These are phyloP conservation scores for Euphrasia confusa DNA, from an alignment of 257 asterid genomes.

Conservation along the genomic window DNA sequence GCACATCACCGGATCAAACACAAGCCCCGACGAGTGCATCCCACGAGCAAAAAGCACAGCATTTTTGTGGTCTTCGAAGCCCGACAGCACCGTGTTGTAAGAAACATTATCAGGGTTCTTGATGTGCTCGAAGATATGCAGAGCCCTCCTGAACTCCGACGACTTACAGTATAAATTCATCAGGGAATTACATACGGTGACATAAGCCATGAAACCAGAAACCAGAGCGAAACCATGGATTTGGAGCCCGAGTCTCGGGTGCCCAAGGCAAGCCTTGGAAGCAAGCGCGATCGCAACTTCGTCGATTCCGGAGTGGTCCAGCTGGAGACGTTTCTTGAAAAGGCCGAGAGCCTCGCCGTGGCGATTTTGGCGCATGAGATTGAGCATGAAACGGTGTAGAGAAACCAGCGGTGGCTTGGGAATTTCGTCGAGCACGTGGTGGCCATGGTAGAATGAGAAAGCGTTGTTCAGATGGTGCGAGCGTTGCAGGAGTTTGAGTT, in stretches of 20 bases:
- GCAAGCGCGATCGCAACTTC: constrained; percentile 68
- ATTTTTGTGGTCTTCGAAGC: constrained; percentile 46
- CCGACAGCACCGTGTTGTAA: constrained; percentile 71
- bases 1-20: constrained; percentile 65
- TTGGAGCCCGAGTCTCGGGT: constrained; percentile 47
- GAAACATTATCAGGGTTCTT: constrained; percentile 73
- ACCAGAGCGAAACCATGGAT: constrained; percentile 58
- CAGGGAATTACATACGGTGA: constrained; percentile 69
- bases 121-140: constrained; percentile 41
- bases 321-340: constrained; percentile 51
- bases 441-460: constrained; percentile 34
- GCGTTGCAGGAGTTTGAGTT: constrained; percentile 27
- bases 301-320: constrained; percentile 46
- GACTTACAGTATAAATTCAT: constrained; percentile 80
- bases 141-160: constrained; percentile 38
- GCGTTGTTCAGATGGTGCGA: not conserved
- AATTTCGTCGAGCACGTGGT: constrained; percentile 53
- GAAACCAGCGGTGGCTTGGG: constrained; percentile 37
- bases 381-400: constrained; percentile 58
- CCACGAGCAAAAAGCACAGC: constrained; percentile 54
- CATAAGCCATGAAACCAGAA: constrained; percentile 36
- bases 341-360: constrained; percentile 45
- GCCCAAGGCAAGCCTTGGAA: constrained; percentile 59
- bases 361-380: constrained; percentile 39
- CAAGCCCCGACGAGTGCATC: constrained; percentile 53